A percentile compares a stretch with the other conserved stretches of the same genome.
These are phyloP conservation scores for Protomyces gravidus DNA, from an alignment of 1,139 yeast genomes.

Conservation along the genomic window DNA sequence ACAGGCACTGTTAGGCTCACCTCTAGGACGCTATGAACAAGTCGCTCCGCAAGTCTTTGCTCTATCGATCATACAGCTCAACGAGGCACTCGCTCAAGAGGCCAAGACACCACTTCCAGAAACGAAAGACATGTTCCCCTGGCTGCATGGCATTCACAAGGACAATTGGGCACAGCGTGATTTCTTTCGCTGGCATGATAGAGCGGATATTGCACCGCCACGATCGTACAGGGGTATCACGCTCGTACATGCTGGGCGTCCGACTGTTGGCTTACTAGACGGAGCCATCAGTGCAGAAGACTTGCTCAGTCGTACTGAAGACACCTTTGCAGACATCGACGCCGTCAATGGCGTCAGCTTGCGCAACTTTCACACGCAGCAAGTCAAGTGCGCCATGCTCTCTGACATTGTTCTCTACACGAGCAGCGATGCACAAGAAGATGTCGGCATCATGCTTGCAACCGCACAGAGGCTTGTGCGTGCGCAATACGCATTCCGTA, in stretches of 20 bases:
- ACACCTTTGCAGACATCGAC: conserved; percentile 52
- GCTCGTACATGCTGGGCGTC: background rate
- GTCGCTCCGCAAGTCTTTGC: conserved; percentile 34
- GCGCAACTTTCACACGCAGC: conserved; percentile 74
- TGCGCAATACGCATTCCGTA: conserved; percentile 5
- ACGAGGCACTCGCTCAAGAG: conserved; percentile 38
- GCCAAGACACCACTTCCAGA: conserved; percentile 56
- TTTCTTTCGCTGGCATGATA: conserved; percentile 33
- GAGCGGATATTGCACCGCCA: conserved; percentile 7
- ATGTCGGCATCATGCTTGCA: conserved; percentile 29
- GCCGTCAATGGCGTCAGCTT: conserved; percentile 66
- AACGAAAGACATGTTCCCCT: conserved; percentile 71
- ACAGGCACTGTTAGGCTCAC: background rate
- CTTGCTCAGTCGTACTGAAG: conserved; percentile 45
- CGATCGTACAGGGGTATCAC: conserved; percentile 2
- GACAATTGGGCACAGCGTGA: conserved; percentile 40
- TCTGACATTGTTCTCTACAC: conserved; percentile 66
- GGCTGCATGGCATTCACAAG: conserved; percentile 68
- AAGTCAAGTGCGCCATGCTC: conserved; percentile 60
- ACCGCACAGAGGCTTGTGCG: conserved; percentile 4
- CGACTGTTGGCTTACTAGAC: conserved; percentile 47
- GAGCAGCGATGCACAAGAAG: conserved; percentile 38
- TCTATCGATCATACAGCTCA: conserved; percentile 38
- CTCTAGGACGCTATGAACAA: background rate
- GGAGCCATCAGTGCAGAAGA: conserved; percentile 63